Base-by-base conservation (phyloP, 225 moss, liverwort and hornwort species). In the Pseudoscleropodium purum region DNA sequence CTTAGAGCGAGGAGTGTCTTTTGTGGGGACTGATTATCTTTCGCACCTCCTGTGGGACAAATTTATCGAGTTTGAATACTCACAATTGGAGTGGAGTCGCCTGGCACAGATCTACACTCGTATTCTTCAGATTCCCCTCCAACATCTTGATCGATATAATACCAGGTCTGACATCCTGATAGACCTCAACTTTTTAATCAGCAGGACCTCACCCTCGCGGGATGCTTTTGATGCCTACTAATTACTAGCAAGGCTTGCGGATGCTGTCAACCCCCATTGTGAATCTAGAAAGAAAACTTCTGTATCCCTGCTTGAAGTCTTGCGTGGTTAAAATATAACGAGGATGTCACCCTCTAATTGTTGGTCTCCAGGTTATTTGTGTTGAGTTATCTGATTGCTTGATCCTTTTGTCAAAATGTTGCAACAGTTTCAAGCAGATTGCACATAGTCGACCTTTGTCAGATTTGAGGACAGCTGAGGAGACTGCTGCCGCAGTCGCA, bases 11-110 rank as follows among this genome's bases (percentile, higher is more conserved):
- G 99, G 99, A 77, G 93, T 95, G 72, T 89, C 94, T 64, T 95
- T 93, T 85, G 99, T 97, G 66, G 99, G 97, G 87, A 96, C 92
- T 84, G 99, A 97, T 89, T 99, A 96, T 90, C 92, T 97, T 41
- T 99, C 96, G 51, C 99, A 99, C 87, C 95, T 97, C 77, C 89
- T 99, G 39, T 99, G 99, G 97, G 99, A 99, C 88, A 99, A 99
- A 86, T 99, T 96, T 78, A 99, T 99, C 78, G 99, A 99, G 76
- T 99, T 96, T 84, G 99, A 99, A 91, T 97, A 95, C 37, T 92
- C 95, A 20, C 97, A 96, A 88, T 92, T 97, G 92, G 97, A 99
- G 88, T 99, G 99, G 99, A 99, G 97, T 90, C 95, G 91, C 89
- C 91, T 99, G 66, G 95, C 96, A 39, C 96, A 96, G 60, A 93